phyloP scores from a whole-genome alignment of 1,284 basidiomycete genomes.

The Schizophyllum commune region DNA sequence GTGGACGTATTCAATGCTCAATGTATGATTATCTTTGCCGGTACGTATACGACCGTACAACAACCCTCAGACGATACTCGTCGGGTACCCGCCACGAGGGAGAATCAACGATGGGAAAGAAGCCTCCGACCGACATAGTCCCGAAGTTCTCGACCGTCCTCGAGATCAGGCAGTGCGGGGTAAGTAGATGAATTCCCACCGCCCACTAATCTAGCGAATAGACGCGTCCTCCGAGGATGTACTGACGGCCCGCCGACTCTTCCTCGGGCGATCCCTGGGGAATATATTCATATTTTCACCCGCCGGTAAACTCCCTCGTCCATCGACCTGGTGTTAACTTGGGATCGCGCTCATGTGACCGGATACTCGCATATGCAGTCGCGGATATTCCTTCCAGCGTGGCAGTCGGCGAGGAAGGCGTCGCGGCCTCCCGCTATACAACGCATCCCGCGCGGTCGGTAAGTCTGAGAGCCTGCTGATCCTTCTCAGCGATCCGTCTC shows the following conservation, averaged over 20 bases:
- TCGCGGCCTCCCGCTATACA: not conserved
- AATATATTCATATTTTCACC: too few relatives aligned
- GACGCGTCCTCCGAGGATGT: not conserved
- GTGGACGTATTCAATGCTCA: not conserved
- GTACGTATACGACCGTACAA: not conserved
- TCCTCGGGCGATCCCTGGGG: not conserved
- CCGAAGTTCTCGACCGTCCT: not conserved
- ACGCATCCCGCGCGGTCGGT: not conserved
- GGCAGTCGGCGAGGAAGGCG: not conserved
- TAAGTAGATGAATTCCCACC: not conserved
- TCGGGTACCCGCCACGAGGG: not conserved
- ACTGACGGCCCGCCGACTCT: too few relatives aligned
- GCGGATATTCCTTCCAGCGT: not conserved
- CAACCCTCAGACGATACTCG: not conserved
- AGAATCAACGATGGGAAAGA: not conserved
- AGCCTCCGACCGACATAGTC: not conserved
- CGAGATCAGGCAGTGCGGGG: not conserved
- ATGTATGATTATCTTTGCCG: not conserved
- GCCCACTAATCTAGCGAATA: not conserved
- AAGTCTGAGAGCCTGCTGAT: not conserved
- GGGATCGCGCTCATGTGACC: not conserved
- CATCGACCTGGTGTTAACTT: too few relatives aligned
- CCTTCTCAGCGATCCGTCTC: not conserved
- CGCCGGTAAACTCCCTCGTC: too few relatives aligned
- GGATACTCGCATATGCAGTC: not conserved